Evolutionary conservation across 495 filamentous ascomycete species (phyloP).

Genomic region (Aeminium ludgeri): DNA sequence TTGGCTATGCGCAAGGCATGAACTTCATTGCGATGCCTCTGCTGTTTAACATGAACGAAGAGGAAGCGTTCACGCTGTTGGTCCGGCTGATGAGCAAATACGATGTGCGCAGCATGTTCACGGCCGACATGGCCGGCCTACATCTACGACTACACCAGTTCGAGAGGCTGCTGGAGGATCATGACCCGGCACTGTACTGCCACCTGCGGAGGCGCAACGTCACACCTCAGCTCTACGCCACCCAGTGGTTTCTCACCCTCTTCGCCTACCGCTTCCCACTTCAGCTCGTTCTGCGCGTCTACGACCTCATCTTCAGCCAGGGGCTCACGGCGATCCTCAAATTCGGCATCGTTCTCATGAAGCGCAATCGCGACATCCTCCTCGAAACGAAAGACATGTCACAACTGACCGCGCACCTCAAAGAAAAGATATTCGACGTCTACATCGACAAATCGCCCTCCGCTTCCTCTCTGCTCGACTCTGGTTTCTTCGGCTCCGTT

Average conservation of each 20-base stretch:
- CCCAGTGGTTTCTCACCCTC: slow-evolving; percentile 98
- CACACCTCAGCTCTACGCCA: slow-evolving; percentile 83
- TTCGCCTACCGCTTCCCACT: slow-evolving; percentile 97
- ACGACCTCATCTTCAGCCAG: slow-evolving; percentile 91
- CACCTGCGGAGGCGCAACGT: slow-evolving; percentile 81
- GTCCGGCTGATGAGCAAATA: slow-evolving; percentile 96
- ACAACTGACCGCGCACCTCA: slow-evolving; percentile 68
- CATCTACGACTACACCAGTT: slow-evolving; percentile 91
- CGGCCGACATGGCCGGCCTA: slow-evolving; percentile 89
- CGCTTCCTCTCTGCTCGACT: slow-evolving; percentile 74
- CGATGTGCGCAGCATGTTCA: slow-evolving; percentile 78
- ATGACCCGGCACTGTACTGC: slow-evolving; percentile 87
- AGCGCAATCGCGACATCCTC: slow-evolving; percentile 68
- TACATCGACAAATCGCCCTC: slow-evolving; percentile 91
- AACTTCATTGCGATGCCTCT: slow-evolving; percentile 98
- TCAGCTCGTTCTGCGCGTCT: slow-evolving; percentile 88
- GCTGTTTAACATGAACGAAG: slow-evolving; percentile 95
- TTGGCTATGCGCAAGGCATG: slow-evolving; percentile 97
- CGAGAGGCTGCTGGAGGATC: slow-evolving; percentile 82
- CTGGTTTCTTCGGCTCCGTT: slow-evolving; percentile 90
- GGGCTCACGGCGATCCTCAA: slow-evolving; percentile 82
- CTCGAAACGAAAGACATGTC: slow-evolving; percentile 82
- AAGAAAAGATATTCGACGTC: slow-evolving; percentile 85
- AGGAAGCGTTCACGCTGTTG: slow-evolving; percentile 86
- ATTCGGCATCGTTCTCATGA: slow-evolving; percentile 89